phyloP scores from a whole-genome alignment of 2,329 filamentous ascomycete genomes.

The Teratosphaeria epicoccoides region DNA sequence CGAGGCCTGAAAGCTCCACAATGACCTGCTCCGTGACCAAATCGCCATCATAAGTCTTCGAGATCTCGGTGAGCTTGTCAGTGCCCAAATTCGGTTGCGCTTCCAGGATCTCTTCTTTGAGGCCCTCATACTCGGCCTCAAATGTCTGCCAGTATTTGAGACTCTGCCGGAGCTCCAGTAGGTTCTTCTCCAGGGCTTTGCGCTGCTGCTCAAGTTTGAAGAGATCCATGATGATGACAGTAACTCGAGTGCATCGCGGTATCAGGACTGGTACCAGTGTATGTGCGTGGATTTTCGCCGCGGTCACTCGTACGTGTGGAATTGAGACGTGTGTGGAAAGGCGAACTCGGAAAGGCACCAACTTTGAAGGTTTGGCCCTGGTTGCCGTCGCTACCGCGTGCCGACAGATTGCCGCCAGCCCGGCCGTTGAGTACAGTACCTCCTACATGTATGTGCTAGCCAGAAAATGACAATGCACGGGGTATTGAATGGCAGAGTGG shows the following conservation, averaged over 20 bases:
- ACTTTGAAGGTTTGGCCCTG: background rate
- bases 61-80: constrained; percentile 32
- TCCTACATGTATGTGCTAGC: too few relatives aligned
- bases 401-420: background rate
- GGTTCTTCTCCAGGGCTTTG: constrained; percentile 62
- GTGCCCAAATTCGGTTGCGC: constrained; percentile 33
- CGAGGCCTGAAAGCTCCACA: constrained; percentile 41
- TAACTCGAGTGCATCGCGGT: background rate
- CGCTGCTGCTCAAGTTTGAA: constrained; percentile 65
- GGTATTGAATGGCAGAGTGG: background rate
- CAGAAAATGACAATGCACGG: background rate
- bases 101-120: constrained; percentile 68
- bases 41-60: constrained; percentile 50
- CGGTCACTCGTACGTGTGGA: background rate
- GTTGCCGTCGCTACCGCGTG: background rate
- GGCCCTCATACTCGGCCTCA: constrained; percentile 81
- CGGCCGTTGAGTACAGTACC: too few relatives aligned
- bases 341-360: background rate
- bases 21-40: constrained; percentile 54
- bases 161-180: constrained; percentile 61
- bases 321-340: background rate
- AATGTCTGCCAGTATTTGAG: constrained; percentile 82
- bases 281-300: background rate
- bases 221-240: constrained; percentile 31
- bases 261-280: too few relatives aligned